Conservation (phyloP, 306 rosid species). For the Citrullus colocynthis region DNA sequence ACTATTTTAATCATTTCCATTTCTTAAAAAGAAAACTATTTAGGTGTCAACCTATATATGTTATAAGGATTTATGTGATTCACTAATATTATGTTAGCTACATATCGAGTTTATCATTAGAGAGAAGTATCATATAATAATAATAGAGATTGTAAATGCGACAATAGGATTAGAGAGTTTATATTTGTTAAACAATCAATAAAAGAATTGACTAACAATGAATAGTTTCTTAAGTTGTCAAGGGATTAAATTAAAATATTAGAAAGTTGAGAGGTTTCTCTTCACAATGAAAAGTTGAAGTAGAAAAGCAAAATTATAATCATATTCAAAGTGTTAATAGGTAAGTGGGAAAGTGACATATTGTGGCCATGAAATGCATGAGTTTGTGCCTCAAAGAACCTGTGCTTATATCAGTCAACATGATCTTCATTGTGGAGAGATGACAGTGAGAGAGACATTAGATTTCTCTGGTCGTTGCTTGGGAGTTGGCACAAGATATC, state of each 20-base stretch:
- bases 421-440: constrained; percentile 72
- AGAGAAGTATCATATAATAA: too few relatives aligned
- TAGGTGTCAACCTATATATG: too few relatives aligned
- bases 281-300: neutral
- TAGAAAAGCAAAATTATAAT: neutral
- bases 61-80: too few relatives aligned
- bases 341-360: constrained; percentile 54
- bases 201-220: too few relatives aligned
- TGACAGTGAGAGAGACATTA: constrained; percentile 89
- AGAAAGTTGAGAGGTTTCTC: neutral
- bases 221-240: neutral
- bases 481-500: constrained; percentile 74
- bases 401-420: constrained; percentile 78
- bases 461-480: constrained; percentile 74
- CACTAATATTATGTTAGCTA: too few relatives aligned
- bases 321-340: constrained; percentile 12
- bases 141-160: too few relatives aligned
- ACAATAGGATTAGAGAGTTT: too few relatives aligned
- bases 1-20: too few relatives aligned
- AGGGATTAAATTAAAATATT: neutral
- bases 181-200: too few relatives aligned
- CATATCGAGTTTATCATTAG: too few relatives aligned
- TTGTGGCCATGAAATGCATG: constrained; percentile 64
- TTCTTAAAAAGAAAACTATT: too few relatives aligned
- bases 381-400: constrained; percentile 69